Evolutionary conservation across 2,329 filamentous ascomycete species (phyloP).

Genomic region (Stromatinia cepivora): DNA sequence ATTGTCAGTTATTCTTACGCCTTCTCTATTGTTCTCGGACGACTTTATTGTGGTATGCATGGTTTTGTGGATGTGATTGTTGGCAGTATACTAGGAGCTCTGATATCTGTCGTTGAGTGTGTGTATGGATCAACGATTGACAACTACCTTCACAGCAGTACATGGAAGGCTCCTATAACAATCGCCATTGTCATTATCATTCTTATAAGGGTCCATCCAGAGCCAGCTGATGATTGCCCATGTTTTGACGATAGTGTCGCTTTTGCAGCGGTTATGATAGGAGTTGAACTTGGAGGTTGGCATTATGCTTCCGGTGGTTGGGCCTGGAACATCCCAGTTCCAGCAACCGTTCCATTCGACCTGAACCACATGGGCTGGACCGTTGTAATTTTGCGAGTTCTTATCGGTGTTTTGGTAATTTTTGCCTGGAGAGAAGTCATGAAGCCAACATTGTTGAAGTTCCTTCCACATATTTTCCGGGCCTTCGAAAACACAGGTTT

Average conservation of each 20-base stretch:
- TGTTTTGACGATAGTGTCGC: constrained; percentile 96
- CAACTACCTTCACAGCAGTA: constrained; percentile 65
- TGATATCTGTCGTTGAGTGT: constrained; percentile 60
- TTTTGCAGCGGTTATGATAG: constrained; percentile 87
- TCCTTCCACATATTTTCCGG: constrained; percentile 84
- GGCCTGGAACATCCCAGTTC: constrained; percentile 53
- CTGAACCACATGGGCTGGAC: constrained; percentile 65
- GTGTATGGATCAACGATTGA: constrained; percentile 65
- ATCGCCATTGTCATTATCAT: constrained; percentile 67
- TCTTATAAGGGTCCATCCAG: constrained; percentile 86
- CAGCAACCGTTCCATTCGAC: constrained; percentile 62
- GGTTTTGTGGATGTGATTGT: constrained; percentile 89
- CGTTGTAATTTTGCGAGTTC: constrained; percentile 64
- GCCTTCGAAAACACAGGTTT: constrained; percentile 77
- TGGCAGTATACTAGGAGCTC: constrained; percentile 74
- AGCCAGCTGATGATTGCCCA: constrained; percentile 94
- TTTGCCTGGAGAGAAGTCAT: constrained; percentile 88
- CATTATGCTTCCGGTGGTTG: constrained; percentile 56
- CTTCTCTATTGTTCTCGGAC: constrained; percentile 82
- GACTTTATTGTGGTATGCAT: constrained; percentile 98
- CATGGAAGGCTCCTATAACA: constrained; percentile 63
- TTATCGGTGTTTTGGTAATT: constrained; percentile 78
- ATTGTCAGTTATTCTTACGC: constrained; percentile 79
- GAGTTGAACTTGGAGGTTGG: constrained; percentile 81
- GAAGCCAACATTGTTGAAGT: constrained; percentile 77